Conservation (phyloP, 2,329 filamentous ascomycete genomes). For the Colletotrichum tropicale region DNA sequence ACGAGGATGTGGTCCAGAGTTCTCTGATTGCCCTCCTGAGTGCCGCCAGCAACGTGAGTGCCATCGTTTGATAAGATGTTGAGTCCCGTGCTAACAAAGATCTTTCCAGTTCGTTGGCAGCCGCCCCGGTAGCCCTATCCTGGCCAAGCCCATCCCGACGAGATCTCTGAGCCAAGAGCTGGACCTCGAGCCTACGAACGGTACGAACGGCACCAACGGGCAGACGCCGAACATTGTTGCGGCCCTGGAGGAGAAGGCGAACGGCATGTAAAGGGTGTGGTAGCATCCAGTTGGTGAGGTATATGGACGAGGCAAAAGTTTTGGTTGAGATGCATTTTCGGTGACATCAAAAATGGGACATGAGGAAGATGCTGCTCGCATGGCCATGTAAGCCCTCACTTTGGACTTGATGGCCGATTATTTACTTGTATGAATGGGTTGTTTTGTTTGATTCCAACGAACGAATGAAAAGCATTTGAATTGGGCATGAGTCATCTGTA, state of each 20-base stretch:
- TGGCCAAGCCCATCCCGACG: conserved; percentile 43
- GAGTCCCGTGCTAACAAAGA: conserved; percentile 10
- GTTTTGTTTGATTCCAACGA: background rate
- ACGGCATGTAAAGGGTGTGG: conserved; percentile 30
- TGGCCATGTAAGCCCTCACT: background rate
- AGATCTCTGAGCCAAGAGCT: conserved; percentile 28
- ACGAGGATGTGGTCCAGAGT: conserved; percentile 90
- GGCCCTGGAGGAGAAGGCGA: conserved; percentile 43
- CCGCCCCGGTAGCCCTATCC: conserved; percentile 70
- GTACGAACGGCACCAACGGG: conserved; percentile 26
- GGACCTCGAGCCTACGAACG: conserved; percentile 33
- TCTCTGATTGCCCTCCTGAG: conserved; percentile 85
- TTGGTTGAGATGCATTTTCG: background rate
- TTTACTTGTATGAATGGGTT: background rate
- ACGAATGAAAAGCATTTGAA: background rate
- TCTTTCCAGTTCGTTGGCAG: conserved; percentile 71
- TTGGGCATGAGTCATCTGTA: background rate
- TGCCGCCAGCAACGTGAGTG: conserved; percentile 83
- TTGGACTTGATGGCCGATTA: background rate
- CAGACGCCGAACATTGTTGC: conserved; percentile 34
- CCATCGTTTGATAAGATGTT: background rate
- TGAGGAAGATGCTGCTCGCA: background rate
- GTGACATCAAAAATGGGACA: background rate
- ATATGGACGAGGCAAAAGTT: background rate
- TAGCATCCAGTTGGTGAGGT: background rate